Percentiles rank a stretch among this genome's conserved stretches.
These are phyloP conservation scores for Paramecium sonneborni DNA, from an alignment of 73 alveolate species.

Conservation along the genomic window DNA sequence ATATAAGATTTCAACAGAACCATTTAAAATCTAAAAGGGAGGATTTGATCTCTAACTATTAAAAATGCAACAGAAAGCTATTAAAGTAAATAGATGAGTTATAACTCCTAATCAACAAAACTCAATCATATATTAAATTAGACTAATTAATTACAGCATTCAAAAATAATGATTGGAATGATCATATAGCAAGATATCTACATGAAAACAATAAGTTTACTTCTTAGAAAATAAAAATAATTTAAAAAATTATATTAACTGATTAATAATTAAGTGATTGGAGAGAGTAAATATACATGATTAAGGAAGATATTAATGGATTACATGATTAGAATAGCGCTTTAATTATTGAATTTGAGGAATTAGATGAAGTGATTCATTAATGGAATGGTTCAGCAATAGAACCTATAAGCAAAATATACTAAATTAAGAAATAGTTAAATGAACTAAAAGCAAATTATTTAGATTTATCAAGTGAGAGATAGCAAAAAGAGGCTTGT, in stretches of 20 bases:
- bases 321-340: not conserved
- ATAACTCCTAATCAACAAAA: not conserved
- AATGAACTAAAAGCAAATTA: not conserved
- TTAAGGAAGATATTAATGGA: conserved; percentile 41
- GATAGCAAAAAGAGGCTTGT: not conserved
- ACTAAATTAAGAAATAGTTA: not conserved
- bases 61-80: not conserved
- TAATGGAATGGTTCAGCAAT: conserved; percentile 36
- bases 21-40: conserved; percentile 28
- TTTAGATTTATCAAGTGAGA: not conserved
- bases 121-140: not conserved
- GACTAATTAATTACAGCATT: not conserved
- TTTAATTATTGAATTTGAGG: conserved; percentile 34
- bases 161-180: not conserved
- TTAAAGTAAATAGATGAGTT: conserved; percentile 5
- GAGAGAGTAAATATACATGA: not conserved
- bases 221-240: not conserved
- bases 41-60: not conserved
- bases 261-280: not conserved
- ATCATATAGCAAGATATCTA: not conserved
- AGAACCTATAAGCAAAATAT: conserved; percentile 23
- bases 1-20: conserved; percentile 20
- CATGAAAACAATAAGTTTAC: not conserved
- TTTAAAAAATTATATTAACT: conserved; percentile 7
- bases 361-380: conserved; percentile 42